Evolutionary conservation across 2,329 filamentous ascomycete genomes (phyloP).

Genomic region (Scytalidium sp.): DNA sequence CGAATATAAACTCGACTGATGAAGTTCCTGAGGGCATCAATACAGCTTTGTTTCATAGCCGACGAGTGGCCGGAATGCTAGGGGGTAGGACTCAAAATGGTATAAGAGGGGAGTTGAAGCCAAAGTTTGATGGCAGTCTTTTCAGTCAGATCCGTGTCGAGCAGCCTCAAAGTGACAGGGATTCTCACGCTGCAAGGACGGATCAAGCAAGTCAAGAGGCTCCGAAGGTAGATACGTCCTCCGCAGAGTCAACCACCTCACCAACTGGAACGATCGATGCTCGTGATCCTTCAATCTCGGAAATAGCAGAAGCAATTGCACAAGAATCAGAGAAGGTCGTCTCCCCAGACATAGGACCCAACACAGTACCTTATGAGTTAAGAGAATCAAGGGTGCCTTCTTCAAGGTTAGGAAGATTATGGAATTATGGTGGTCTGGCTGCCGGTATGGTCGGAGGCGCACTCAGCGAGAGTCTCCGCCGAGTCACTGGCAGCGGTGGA

Average conservation of each 20-base stretch:
- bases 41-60: constrained; percentile 59
- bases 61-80: constrained; percentile 52
- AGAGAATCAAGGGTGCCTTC: constrained; percentile 89
- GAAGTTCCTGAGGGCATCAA: constrained; percentile 56
- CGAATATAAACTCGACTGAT: too few relatives aligned
- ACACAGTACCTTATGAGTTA: constrained; percentile 58
- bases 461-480: constrained; percentile 78
- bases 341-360: constrained; percentile 14
- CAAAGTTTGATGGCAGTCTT: constrained; percentile 18
- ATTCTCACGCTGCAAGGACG: not conserved
- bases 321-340: constrained; percentile 35
- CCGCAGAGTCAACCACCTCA: too few relatives aligned
- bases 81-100: constrained; percentile 36
- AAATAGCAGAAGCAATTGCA: constrained; percentile 41
- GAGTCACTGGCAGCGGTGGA: constrained; percentile 68
- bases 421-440: constrained; percentile 92
- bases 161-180: too few relatives aligned
- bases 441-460: constrained; percentile 95
- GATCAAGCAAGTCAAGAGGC: not conserved
- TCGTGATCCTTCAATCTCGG: constrained; percentile 27
- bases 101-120: constrained; percentile 20
- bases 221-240: not conserved
- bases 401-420: constrained; percentile 79
- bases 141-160: not conserved
- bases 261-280: not conserved